Evolutionary conservation across 2,329 filamentous ascomycete species (phyloP).

Genomic region (Xylariaceae sp.): DNA sequence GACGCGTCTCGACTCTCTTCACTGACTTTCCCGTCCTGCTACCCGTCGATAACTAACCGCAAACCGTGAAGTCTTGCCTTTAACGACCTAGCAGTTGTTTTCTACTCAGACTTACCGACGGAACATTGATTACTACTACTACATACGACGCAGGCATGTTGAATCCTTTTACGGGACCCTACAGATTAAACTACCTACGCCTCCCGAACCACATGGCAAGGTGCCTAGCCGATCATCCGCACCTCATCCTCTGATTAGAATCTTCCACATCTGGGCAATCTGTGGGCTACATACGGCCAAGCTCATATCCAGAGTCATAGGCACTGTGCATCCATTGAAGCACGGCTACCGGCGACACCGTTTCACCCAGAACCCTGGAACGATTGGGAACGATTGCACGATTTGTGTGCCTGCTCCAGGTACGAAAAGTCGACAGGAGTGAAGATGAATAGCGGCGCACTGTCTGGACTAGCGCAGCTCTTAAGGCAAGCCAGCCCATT

Average conservation of each 20-base stretch:
- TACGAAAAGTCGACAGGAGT: background rate
- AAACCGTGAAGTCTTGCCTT: no score
- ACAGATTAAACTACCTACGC: background rate
- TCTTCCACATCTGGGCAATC: background rate
- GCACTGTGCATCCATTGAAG: background rate
- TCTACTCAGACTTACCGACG: no score
- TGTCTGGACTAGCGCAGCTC: background rate
- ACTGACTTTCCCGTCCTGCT: background rate
- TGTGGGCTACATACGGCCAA: background rate
- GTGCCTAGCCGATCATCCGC: background rate
- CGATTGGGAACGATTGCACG: background rate
- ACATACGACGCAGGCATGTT: background rate
- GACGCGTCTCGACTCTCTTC: background rate
- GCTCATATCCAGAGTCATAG: background rate
- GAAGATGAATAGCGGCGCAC: background rate
- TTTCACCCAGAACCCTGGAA: background rate
- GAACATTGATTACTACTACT: background rate
- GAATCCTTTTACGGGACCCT: background rate
- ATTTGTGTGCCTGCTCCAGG: background rate
- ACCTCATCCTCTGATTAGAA: background rate
- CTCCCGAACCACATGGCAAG: background rate
- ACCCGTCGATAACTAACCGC: no score
- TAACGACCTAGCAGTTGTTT: no score
- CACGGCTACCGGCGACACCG: background rate
- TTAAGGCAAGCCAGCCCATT: background rate